Conservation (phyloP, 2,329 filamentous ascomycete species). For the Balansia obtecta region DNA sequence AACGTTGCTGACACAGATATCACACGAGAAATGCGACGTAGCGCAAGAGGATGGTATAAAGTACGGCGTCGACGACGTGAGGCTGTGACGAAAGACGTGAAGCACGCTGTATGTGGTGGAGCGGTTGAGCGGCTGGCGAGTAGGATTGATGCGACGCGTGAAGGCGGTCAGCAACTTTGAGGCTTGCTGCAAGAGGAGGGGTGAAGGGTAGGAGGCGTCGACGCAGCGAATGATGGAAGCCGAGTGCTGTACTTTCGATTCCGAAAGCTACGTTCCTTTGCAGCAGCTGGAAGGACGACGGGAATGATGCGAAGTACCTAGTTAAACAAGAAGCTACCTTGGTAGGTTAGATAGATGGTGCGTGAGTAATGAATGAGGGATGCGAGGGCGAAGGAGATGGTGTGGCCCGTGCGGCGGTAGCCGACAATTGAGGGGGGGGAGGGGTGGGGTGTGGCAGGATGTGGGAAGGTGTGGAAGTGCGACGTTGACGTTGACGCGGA, state of each 20-base stretch:
- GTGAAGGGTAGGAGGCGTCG: neutral
- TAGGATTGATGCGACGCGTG: conserved; percentile 1
- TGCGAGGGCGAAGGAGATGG: neutral
- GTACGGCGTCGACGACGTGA: neutral
- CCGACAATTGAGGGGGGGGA: no score
- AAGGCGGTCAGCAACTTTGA: conserved; percentile 3
- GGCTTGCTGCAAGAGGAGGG: conserved; percentile 2
- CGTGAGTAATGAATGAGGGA: neutral
- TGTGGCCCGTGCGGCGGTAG: neutral
- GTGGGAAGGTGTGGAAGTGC: no score
- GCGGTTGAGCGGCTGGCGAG: neutral
- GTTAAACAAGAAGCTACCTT: neutral
- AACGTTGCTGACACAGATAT: neutral
- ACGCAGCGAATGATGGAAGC: neutral
- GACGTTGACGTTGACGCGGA: no score
- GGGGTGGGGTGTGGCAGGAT: no score
- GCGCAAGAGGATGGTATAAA: neutral
- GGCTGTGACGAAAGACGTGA: neutral
- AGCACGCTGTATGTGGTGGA: neutral
- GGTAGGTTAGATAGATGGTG: neutral
- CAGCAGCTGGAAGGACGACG: neutral
- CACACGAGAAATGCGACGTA: conserved; percentile 3
- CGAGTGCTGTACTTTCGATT: neutral
- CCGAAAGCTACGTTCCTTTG: neutral
- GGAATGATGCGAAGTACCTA: neutral